Evolutionary conservation across 345 rosid species (phyloP).

Genomic region (Eucalyptus microcorys): DNA sequence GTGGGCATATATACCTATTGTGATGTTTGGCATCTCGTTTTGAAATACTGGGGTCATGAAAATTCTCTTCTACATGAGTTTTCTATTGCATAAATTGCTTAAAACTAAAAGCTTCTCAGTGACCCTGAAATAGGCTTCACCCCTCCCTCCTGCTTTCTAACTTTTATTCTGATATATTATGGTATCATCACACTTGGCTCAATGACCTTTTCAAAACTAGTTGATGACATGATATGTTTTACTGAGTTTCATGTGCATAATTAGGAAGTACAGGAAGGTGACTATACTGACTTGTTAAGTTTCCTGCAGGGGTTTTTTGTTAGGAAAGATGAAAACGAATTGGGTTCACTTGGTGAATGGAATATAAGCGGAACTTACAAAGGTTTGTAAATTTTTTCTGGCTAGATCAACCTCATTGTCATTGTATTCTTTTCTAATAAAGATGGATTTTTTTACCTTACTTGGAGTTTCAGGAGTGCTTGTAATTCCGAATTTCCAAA

Average conservation of each 20-base stretch:
- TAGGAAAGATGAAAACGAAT: conserved; percentile 46
- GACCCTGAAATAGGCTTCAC: neutral
- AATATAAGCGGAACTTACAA: conserved; percentile 95
- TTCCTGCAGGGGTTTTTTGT: conserved; percentile 71
- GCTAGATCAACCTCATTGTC: neutral
- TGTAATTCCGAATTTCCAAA: neutral
- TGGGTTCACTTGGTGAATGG: conserved; percentile 76
- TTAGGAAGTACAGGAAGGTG: neutral
- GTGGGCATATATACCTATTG: neutral
- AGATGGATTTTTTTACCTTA: neutral
- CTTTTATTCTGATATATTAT: neutral
- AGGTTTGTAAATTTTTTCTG: conserved; percentile 37
- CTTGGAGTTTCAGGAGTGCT: neutral
- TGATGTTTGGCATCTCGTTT: neutral
- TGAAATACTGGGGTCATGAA: neutral
- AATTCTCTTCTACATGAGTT: neutral
- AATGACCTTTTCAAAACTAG: neutral
- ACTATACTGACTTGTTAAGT: neutral
- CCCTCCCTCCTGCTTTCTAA: neutral
- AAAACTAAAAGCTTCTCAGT: neutral
- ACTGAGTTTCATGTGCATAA: neutral
- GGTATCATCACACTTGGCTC: neutral
- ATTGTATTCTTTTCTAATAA: neutral
- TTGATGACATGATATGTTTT: neutral
- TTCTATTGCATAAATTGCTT: neutral